Evolutionary conservation across 2,329 filamentous ascomycete genomes (phyloP), one percentile per base, ranked within the genome.

Genomic region (Thermoascus crustaceus): DNA sequence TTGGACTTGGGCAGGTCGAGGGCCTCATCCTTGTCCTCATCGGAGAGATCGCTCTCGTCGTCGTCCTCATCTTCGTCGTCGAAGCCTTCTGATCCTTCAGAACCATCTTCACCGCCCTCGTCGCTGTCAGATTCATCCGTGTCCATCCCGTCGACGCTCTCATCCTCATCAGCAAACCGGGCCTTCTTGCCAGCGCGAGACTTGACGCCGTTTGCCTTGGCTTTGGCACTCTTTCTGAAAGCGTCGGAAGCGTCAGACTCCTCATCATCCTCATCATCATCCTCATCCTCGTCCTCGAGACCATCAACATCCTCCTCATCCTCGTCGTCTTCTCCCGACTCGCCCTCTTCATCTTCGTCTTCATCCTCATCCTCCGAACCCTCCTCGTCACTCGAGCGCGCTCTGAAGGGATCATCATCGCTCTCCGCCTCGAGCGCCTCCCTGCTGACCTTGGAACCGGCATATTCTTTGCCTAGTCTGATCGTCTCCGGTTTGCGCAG

Each of bases 381-480:
- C 3, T 60, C 58, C 7, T 59, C 55, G 5, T 61, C 53, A 17
- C 63, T 55, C 9, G 53, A 60, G 4, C 49, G 57, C 6, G 49
- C 54, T 6, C 51, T 55, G 39, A 64, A 64, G 7, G 61, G 55
- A 24, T 71, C 68, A 1, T 71, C 64, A 10, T 71, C 71, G 7
- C 69, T 69, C 0, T 72, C 73, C 66, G 71, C 67, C 2, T 79
- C 71, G 10, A 86, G 64, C 8, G 75, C 77, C 29, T 78, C 68
- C 38, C 88, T 75, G 46, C 79, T 86, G 22, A 95, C 75, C 31
- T 76, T 75, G 11, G 82, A 73, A 7, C 89, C 88, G 43, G 78
- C 72, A 60, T 96, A 96, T 54, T 85, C 75, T 9, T 82, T 79
- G 0, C 87, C 89, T 1, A 95, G 68, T 0, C 75, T 64, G 11